A percentile compares a stretch with the other conserved stretches of the same genome.
Conservation (phyloP, 345 rosid species). For the Rhizophora mangle region DNA sequence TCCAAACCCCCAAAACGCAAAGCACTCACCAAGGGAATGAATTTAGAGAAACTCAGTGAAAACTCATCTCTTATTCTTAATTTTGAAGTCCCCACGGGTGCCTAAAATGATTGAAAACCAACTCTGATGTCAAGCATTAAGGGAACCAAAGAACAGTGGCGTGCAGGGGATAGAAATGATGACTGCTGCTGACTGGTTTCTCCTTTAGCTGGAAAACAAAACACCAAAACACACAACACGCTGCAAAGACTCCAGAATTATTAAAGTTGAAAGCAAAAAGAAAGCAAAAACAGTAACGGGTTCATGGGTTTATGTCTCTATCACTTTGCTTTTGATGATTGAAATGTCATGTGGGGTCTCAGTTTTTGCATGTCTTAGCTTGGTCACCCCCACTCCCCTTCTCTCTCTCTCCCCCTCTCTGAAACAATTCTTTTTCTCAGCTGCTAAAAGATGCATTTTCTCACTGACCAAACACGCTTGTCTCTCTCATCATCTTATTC, state of each 20-base stretch:
- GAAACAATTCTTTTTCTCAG: slow-evolving; percentile 12
- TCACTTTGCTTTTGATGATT: slow-evolving; percentile 43
- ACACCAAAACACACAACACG: background rate
- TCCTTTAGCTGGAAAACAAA: slow-evolving; percentile 18
- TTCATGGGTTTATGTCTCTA: slow-evolving; percentile 23
- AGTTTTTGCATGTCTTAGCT: background rate
- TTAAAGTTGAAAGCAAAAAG: slow-evolving; percentile 10
- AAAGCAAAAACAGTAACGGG: slow-evolving; percentile 34
- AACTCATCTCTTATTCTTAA: slow-evolving; percentile 34
- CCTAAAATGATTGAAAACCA: slow-evolving; percentile 43
- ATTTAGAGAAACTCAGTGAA: slow-evolving; percentile 16
- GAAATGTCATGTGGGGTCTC: slow-evolving; percentile 37
- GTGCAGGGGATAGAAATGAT: slow-evolving; percentile 22
- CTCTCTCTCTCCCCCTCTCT: slow-evolving; percentile 1
- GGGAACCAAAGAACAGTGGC: slow-evolving; percentile 51
- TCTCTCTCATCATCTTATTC: slow-evolving; percentile 20
- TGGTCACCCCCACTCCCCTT: background rate
- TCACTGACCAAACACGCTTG: slow-evolving; percentile 36
- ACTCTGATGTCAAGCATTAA: slow-evolving; percentile 59
- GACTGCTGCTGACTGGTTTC: slow-evolving; percentile 15
- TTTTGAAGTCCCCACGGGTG: slow-evolving; percentile 27
- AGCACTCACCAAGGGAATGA: slow-evolving; percentile 29
- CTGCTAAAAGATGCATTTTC: slow-evolving; percentile 19
- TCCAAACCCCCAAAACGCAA: slow-evolving; percentile 18
- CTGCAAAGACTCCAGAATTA: slow-evolving; percentile 6